These are phyloP conservation scores for Naganishia randhawae DNA, from an alignment of 768 basidiomycete species.

Conservation along the genomic window DNA sequence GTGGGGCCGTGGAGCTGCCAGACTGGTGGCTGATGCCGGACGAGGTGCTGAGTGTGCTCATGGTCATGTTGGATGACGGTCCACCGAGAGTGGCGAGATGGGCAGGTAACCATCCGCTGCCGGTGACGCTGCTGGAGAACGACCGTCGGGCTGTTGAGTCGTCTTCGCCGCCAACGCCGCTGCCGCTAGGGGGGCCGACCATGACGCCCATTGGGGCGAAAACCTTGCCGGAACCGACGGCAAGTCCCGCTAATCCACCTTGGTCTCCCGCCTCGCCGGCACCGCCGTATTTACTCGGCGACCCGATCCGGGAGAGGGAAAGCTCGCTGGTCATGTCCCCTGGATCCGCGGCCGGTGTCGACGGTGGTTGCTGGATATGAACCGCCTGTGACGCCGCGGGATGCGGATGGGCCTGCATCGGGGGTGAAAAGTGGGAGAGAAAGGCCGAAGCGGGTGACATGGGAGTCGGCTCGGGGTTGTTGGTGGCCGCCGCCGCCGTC, in stretches of 20 bases:
- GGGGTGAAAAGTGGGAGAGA: slow-evolving; percentile 44
- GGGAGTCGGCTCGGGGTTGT: slow-evolving; percentile 17
- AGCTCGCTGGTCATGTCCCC: slow-evolving; percentile 3
- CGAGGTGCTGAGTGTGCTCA: slow-evolving; percentile 2
- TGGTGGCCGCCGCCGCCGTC: not conserved
- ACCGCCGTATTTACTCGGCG: not conserved
- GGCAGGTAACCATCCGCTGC: not conserved
- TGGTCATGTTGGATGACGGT: not conserved
- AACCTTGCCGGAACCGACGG: not conserved
- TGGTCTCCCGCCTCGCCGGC: not conserved
- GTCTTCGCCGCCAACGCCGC: not conserved
- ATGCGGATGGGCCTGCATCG: slow-evolving; percentile 6
- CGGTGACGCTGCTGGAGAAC: not conserved
- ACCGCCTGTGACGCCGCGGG: slow-evolving; percentile 1
- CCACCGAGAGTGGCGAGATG: not conserved
- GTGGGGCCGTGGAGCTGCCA: slow-evolving; percentile 19
- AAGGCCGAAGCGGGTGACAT: slow-evolving; percentile 51
- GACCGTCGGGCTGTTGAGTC: not conserved
- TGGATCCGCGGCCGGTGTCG: not conserved
- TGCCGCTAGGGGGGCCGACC: not conserved
- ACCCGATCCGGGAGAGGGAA: not conserved
- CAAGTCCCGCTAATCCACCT: not conserved
- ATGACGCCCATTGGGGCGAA: slow-evolving; percentile 9
- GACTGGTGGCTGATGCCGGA: slow-evolving; percentile 9
- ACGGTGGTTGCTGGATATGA: not conserved